A percentile compares a stretch with the other conserved stretches of the same genome.
Evolutionary conservation across 495 filamentous ascomycete species (phyloP).

Genomic region (Aspergillus affinis): DNA sequence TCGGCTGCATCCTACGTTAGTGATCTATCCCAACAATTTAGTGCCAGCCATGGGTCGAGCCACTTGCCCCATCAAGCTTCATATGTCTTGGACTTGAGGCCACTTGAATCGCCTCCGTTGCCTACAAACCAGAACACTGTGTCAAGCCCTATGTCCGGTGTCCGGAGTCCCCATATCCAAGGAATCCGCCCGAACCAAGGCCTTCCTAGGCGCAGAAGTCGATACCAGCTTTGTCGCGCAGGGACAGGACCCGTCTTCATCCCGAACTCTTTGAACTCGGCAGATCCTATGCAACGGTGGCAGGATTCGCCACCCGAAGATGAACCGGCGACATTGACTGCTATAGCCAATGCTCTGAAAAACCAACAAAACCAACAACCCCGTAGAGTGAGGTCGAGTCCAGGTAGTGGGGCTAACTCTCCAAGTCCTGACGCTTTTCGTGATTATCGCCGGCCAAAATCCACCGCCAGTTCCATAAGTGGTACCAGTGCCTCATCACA

Average conservation of each 20-base stretch:
- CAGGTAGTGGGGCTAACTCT: constrained; percentile 5
- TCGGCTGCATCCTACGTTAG: neutral
- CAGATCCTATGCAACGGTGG: constrained; percentile 69
- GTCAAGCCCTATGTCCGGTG: neutral
- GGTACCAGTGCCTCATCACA: constrained; percentile 23
- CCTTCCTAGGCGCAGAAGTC: constrained; percentile 9
- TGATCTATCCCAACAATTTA: neutral
- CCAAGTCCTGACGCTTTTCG: constrained; percentile 55
- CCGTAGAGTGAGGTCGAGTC: neutral
- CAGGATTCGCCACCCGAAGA: constrained; percentile 73
- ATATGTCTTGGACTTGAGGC: neutral
- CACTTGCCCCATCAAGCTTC: neutral
- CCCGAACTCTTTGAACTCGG: constrained; percentile 3
- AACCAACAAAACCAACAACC: constrained; percentile 28
- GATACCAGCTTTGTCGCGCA: constrained; percentile 5
- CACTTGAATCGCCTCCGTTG: neutral
- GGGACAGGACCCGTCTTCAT: constrained; percentile 9
- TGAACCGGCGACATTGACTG: constrained; percentile 71
- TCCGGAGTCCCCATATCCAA: neutral
- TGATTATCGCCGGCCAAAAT: constrained; percentile 58
- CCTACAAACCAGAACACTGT: neutral
- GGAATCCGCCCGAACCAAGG: neutral
- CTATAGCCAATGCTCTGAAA: constrained; percentile 67
- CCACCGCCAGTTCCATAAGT: constrained; percentile 45
- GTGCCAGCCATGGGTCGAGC: neutral